A percentile compares a stretch with the other conserved stretches of the same genome.
Conservation (phyloP, 2,329 filamentous ascomycete genomes). For the Calonectria fujianensis region DNA sequence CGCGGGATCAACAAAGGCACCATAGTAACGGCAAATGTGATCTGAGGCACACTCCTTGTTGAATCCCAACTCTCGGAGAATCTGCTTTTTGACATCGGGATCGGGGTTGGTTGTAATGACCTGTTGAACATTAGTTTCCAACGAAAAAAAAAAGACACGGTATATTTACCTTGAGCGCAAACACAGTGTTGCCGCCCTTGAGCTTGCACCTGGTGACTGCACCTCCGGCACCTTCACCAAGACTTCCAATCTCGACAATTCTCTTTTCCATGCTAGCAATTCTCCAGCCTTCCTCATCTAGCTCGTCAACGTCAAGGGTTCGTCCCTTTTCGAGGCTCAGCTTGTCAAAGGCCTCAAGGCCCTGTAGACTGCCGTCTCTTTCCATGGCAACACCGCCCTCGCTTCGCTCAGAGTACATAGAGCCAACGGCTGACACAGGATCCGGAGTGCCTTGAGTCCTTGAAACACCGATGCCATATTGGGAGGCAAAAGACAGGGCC, state of each 20-base stretch:
- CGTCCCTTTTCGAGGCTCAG: conserved; percentile 88
- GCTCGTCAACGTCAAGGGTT: conserved; percentile 91
- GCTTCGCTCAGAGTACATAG: conserved; percentile 86
- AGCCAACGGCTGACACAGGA: conserved; percentile 91
- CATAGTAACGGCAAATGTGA: conserved; percentile 98
- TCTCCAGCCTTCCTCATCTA: conserved; percentile 96
- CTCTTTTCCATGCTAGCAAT: conserved; percentile 92
- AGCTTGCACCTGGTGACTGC: conserved; percentile 94
- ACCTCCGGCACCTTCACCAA: conserved; percentile 96
- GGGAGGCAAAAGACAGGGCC: conserved; percentile 85
- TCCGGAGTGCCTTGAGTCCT: conserved; percentile 83
- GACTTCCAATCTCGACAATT: conserved; percentile 89
- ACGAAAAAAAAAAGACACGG: not conserved
- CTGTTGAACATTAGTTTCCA: conserved; percentile 67
- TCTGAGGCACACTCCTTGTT: conserved; percentile 98
- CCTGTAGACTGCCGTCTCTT: conserved; percentile 86
- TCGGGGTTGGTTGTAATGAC: conserved; percentile 99
- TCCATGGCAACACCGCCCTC: conserved; percentile 87
- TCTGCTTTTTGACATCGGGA: conserved; percentile 98
- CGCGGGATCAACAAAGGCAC: conserved; percentile 96
- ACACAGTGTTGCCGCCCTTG: conserved; percentile 93
- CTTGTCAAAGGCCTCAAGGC: conserved; percentile 86
- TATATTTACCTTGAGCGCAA: conserved; percentile 90
- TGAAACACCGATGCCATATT: conserved; percentile 80
- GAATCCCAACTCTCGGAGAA: conserved; percentile 95